These are phyloP conservation scores for Aotearoamyces nothofagi DNA, from an alignment of 2,329 filamentous ascomycete species.

Conservation along the genomic window DNA sequence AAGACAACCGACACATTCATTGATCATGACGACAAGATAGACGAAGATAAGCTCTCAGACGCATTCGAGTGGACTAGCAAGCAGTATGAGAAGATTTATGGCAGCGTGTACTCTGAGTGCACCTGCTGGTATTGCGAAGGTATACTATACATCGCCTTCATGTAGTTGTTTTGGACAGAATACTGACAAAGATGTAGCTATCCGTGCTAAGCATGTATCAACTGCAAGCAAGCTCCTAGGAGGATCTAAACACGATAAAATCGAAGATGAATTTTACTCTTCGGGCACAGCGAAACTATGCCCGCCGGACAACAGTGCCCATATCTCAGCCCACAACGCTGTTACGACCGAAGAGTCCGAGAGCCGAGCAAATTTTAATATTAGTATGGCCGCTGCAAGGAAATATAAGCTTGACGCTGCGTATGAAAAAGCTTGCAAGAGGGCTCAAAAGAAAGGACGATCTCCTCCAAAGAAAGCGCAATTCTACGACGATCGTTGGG, in stretches of 20 bases:
- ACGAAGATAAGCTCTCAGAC: slow-evolving; percentile 45
- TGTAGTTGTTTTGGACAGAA: neutral
- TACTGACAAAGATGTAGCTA: slow-evolving; percentile 20
- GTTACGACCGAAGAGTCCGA: slow-evolving; percentile 24
- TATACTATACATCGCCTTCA: slow-evolving; percentile 7
- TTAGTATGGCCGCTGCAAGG: slow-evolving; percentile 15
- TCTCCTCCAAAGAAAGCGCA: slow-evolving; percentile 29
- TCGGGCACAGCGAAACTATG: slow-evolving; percentile 33
- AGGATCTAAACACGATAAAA: slow-evolving; percentile 29
- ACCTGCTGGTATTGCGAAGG: slow-evolving; percentile 76
- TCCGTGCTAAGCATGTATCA: slow-evolving; percentile 39
- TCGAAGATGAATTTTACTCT: slow-evolving; percentile 28
- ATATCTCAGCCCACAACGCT: slow-evolving; percentile 62
- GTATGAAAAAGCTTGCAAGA: slow-evolving; percentile 37
- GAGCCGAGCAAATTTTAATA: slow-evolving; percentile 14
- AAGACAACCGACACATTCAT: slow-evolving; percentile 40
- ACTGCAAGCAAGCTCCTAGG: slow-evolving; percentile 29
- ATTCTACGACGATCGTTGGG: slow-evolving; percentile 30
- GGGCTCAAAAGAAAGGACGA: slow-evolving; percentile 33
- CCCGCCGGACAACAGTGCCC: slow-evolving; percentile 41
- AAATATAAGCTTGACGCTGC: slow-evolving; percentile 31
- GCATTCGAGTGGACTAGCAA: slow-evolving; percentile 62
- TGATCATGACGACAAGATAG: slow-evolving; percentile 75
- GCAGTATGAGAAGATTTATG: slow-evolving; percentile 48
- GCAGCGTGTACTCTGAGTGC: slow-evolving; percentile 59